phyloP scores from a whole-genome alignment of 495 filamentous ascomycete species.

The Viridothelium virens region DNA sequence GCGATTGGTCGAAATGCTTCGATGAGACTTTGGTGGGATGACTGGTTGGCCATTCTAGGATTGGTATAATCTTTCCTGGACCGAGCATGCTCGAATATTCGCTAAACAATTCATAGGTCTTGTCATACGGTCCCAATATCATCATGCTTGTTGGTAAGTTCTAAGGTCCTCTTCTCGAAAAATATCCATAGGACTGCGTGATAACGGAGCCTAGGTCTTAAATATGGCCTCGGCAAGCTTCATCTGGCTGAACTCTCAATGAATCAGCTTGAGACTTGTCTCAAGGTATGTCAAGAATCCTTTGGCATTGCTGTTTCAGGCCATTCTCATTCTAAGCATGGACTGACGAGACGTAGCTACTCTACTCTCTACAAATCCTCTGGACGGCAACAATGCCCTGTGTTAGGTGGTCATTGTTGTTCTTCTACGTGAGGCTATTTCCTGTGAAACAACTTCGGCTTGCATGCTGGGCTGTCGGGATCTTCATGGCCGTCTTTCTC shows the following conservation, averaged over 20 bases:
- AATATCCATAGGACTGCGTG: background rate
- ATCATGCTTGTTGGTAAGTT: background rate
- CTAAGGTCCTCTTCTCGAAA: background rate
- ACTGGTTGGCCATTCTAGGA: slow-evolving; percentile 1
- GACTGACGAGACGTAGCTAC: background rate
- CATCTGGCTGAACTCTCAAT: background rate
- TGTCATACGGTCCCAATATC: slow-evolving; percentile 7
- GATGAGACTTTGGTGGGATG: background rate
- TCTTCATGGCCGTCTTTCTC: slow-evolving; percentile 33
- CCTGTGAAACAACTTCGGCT: slow-evolving; percentile 6
- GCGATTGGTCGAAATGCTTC: background rate
- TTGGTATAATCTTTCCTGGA: background rate
- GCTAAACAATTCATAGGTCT: background rate
- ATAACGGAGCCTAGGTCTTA: background rate
- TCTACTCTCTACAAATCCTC: background rate
- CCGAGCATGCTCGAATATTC: background rate
- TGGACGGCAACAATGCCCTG: background rate
- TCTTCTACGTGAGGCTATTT: slow-evolving; percentile 4
- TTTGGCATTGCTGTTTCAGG: background rate
- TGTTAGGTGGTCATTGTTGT: slow-evolving; percentile 4
- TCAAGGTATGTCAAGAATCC: background rate
- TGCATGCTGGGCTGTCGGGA: slow-evolving; percentile 29
- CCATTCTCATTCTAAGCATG: background rate
- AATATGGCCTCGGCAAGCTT: slow-evolving; percentile 8
- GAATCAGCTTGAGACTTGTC: background rate